phyloP scores from a whole-genome alignment of 1,139 yeast genomes.

The Pneumocystis wakefieldiae region DNA sequence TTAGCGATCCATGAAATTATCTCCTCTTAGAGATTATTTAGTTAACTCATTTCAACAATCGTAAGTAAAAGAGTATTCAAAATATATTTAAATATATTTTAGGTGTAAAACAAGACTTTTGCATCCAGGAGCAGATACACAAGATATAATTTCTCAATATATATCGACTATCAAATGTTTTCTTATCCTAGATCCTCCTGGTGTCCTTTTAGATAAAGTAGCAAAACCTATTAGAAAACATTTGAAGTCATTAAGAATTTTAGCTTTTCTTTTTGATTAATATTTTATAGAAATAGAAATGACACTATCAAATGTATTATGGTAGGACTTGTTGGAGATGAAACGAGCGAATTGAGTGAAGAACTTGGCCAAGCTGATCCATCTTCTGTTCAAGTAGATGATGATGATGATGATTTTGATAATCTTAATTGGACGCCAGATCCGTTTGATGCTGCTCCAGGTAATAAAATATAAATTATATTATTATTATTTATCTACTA shows the following conservation, averaged over 20 bases:
- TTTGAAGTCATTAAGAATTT: slow-evolving; percentile 27
- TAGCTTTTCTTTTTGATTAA: background rate
- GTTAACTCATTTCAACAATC: slow-evolving; percentile 38
- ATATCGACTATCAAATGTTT: slow-evolving; percentile 61
- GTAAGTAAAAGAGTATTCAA: background rate
- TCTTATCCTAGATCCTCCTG: slow-evolving; percentile 69
- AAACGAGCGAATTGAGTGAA: slow-evolving; percentile 30
- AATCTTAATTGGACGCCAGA: slow-evolving; percentile 71
- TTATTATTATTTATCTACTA: background rate
- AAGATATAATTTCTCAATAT: slow-evolving; percentile 54
- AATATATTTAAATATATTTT: background rate
- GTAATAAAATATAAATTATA: slow-evolving; percentile 29
- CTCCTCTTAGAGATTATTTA: slow-evolving; percentile 36
- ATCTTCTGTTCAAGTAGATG: slow-evolving; percentile 4
- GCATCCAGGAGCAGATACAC: slow-evolving; percentile 74
- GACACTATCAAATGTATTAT: slow-evolving; percentile 64
- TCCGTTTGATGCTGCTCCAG: slow-evolving; percentile 85
- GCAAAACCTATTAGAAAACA: slow-evolving; percentile 56
- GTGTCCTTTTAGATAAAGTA: slow-evolving; percentile 65
- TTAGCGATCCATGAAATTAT: slow-evolving; percentile 26
- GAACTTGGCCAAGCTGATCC: slow-evolving; percentile 32
- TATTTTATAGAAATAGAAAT: slow-evolving; percentile 33
- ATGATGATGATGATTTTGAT: slow-evolving; percentile 7
- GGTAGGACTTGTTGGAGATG: slow-evolving; percentile 49
- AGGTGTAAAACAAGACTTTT: slow-evolving; percentile 39